A percentile compares a stretch with the other conserved stretches of the same genome.
Conservation (phyloP, 768 basidiomycete species). For the Termitomyces sp. region DNA sequence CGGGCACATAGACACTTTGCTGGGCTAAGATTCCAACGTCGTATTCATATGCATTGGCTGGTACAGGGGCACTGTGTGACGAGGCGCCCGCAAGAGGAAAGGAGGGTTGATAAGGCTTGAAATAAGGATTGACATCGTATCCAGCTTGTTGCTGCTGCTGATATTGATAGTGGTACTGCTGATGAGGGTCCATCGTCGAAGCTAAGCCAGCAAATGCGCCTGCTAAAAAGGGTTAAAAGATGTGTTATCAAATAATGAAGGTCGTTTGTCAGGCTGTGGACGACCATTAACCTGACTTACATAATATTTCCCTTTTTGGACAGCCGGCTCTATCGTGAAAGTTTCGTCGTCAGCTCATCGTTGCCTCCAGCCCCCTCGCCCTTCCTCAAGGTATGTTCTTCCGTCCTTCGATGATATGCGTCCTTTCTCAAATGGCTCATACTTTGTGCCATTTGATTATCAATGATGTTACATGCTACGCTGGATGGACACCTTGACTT, state of each 20-base stretch:
- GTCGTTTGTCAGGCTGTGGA: not conserved
- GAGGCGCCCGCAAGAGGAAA: constrained; percentile 64
- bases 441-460: not conserved
- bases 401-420: not conserved
- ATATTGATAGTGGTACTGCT: constrained; percentile 49
- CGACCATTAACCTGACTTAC: constrained; percentile 17
- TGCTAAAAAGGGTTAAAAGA: not conserved
- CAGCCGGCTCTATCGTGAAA: not conserved
- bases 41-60: constrained; percentile 89
- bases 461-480: constrained; percentile 2
- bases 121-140: constrained; percentile 75
- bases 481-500: constrained; percentile 26
- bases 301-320: constrained; percentile 24
- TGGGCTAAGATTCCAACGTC: constrained; percentile 89
- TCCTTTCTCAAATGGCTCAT: not conserved
- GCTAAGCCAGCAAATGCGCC: not conserved
- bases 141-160: constrained; percentile 48
- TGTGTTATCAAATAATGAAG: not conserved
- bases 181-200: constrained; percentile 41
- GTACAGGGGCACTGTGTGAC: constrained; percentile 73
- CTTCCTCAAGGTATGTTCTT: constrained; percentile 39
- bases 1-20: constrained; percentile 90
- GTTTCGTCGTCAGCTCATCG: constrained; percentile 20
- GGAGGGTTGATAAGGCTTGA: constrained; percentile 74
- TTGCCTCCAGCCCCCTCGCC: constrained; percentile 27